Evolutionary conservation across 192 early-diverging fungal species (phyloP).

Genomic region (Coemansia sp.): DNA sequence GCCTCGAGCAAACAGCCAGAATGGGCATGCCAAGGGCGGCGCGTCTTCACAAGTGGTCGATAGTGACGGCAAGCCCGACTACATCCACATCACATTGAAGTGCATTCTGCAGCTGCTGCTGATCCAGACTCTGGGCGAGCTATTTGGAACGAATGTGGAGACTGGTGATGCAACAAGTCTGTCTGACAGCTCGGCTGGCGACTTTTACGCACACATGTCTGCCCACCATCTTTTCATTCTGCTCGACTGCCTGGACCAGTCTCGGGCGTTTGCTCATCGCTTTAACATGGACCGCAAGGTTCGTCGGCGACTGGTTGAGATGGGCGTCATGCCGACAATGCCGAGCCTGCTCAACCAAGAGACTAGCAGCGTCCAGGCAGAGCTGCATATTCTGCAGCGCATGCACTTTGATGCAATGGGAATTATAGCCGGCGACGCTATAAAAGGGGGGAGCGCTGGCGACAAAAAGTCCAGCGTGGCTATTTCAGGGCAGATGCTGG

Average conservation of each 20-base stretch:
- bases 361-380: constrained; percentile 65
- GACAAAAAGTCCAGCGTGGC: background rate
- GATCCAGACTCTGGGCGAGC: constrained; percentile 85
- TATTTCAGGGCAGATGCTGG: constrained; percentile 2
- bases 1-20: constrained; percentile 8
- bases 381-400: constrained; percentile 70
- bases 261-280: constrained; percentile 72
- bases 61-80: constrained; percentile 57
- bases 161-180: no score
- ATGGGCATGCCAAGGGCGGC: constrained; percentile 4
- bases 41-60: background rate
- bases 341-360: constrained; percentile 93
- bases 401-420: constrained; percentile 57
- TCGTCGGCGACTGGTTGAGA: constrained; percentile 71
- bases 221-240: constrained; percentile 68
- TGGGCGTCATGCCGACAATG: constrained; percentile 84
- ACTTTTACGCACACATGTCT: constrained; percentile 37
- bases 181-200: constrained; percentile 34
- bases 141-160: constrained; percentile 55
- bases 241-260: constrained; percentile 74
- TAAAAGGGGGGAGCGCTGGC: background rate
- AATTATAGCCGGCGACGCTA: background rate
- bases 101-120: constrained; percentile 86
- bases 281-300: constrained; percentile 79
- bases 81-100: constrained; percentile 82